Base-by-base conservation (phyloP, 192 early-diverging fungal genomes). In the Dissophora ornata region DNA sequence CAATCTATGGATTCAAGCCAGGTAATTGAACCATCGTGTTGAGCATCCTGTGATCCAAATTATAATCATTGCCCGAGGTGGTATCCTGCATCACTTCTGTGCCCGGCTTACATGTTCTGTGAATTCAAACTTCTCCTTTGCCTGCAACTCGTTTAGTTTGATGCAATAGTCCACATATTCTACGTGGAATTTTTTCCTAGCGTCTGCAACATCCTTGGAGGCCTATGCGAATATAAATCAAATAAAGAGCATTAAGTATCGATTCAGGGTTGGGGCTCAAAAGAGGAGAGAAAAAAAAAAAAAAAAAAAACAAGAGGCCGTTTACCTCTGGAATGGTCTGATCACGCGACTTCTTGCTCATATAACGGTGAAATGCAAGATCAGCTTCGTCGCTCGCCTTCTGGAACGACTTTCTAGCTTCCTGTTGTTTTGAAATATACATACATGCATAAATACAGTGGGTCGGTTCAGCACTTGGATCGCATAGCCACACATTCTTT, bases 121-220 rank as follows among this genome's bases (percentile, higher is more conserved):
- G 54, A 94, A 84, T 62, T 96, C 94, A 24, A 91, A 87, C 52
- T 87, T 89, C 65, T 91, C 87, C 52, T 90, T 90, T 25, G 91
- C 87, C 19, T 90, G 87, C 53, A 94, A 71, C 25, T 87, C 84
- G 64, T 93, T 93, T 29, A 94, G 62, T 49, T 90, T 92, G 24
- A 90, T 63, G 19, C 88, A 85, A 56, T 93, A 88, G 32, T 86
- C 84, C 56, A 91, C 67, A 33, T 88, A 86, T 66, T 85, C 73
- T 34, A 68, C n/a, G 77, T 89, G 86, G 69, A 94, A 81, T 47
- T 81, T 70, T 58, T 81, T 86, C 73, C 90, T 87, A 7, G 88
- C 83, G 26, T 84, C 80, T 9, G 86, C 84, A 16, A 93, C 86
- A 71, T 87, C 87, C 32, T 70, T 80, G 22, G 83, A 81, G 5